Base-by-base conservation (phyloP, 805 yeast species). In the Debaryomyces maramus region DNA sequence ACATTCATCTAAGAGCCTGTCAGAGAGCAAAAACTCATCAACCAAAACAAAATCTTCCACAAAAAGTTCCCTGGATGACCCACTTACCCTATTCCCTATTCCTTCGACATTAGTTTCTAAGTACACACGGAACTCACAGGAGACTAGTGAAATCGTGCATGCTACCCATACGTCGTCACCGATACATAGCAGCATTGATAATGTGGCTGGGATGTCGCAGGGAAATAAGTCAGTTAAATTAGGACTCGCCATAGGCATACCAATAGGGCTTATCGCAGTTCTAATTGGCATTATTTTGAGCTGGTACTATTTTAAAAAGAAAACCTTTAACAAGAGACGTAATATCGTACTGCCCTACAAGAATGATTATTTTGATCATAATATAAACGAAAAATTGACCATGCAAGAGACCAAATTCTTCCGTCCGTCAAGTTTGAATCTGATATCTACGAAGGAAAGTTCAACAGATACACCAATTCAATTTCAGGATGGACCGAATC, bases 211-310 rank as follows among this genome's bases (percentile, higher is more conserved):
- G 11, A 16, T 33, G 10, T 14, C 34, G 5, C 20, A 41, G 13
- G 34, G 43, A 9, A 31, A 34, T 18, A 20, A 26, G 8, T 48
- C 56, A 4, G 27, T 48, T 20, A 52, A 52, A 11, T 45, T 64
- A 16, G 70, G 68, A 3, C 43, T 50, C 60, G 65, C 56, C 38
- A 60, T 59, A 43, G 69, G 68, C 9, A 51, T 59, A 36, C 65
- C 63, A 20, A 45, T 60, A 35, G 65, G 62, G 13, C 44, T 56
- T n/a, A 43, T 65, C 24, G 44, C 47, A 9, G 19, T 61, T 17
- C 47, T 60, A 35, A 46, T 54, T 5, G 33, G 54, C 28, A 55
- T 44, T 16, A 34, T 48, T 7, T 49, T 54, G 11, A 49, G 45
- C 6, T 53, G 63, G 51, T 46, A 53, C 30, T 51, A 50, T 24